A percentile compares a stretch with the other conserved stretches of the same genome.
These are phyloP conservation scores for Boletellus ananas DNA, from an alignment of 768 basidiomycete genomes.

Conservation along the genomic window DNA sequence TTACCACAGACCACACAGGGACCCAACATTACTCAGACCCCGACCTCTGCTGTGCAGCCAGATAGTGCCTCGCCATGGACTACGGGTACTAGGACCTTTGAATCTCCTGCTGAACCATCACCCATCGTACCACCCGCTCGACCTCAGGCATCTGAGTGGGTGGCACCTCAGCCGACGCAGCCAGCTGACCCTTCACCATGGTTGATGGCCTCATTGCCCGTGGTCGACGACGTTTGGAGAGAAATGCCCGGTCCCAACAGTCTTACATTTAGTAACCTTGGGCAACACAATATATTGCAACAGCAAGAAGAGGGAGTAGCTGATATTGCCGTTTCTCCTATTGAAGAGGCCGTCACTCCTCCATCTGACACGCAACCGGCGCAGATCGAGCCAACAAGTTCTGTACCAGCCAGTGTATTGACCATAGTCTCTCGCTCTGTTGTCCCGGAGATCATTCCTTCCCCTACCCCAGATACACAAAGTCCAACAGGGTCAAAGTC, in stretches of 20 bases:
- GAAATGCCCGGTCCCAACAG: constrained; percentile 42
- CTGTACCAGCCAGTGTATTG: constrained; percentile 1
- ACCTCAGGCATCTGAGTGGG: constrained; percentile 37
- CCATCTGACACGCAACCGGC: constrained; percentile 8
- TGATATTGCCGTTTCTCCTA: constrained; percentile 15
- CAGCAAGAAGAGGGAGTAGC: constrained; percentile 32
- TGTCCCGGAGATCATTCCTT: constrained; percentile 7
- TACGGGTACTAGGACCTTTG: constrained; percentile 15
- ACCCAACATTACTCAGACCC: constrained; percentile 17
- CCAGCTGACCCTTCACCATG: constrained; percentile 51
- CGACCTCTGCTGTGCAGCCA: constrained; percentile 22
- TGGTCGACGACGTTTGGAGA: constrained; percentile 47
- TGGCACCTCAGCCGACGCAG: constrained; percentile 18
- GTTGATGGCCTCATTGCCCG: constrained; percentile 46
- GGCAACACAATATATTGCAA: constrained; percentile 55
- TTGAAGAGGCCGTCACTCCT: constrained; percentile 15
- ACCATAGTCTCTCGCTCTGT: constrained; percentile 3
- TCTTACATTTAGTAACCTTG: constrained; percentile 55
- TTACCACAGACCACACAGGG: constrained; percentile 15
- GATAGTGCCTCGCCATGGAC: constrained; percentile 24
- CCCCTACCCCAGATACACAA: constrained; percentile 15
- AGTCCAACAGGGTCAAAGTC: constrained; percentile 21
- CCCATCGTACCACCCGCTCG: constrained; percentile 23
- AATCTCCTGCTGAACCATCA: constrained; percentile 15
- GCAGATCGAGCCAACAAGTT: constrained; percentile 15